These are phyloP conservation scores for Beauveria pseudobassiana DNA, from an alignment of 2,329 filamentous ascomycete genomes.

Conservation along the genomic window DNA sequence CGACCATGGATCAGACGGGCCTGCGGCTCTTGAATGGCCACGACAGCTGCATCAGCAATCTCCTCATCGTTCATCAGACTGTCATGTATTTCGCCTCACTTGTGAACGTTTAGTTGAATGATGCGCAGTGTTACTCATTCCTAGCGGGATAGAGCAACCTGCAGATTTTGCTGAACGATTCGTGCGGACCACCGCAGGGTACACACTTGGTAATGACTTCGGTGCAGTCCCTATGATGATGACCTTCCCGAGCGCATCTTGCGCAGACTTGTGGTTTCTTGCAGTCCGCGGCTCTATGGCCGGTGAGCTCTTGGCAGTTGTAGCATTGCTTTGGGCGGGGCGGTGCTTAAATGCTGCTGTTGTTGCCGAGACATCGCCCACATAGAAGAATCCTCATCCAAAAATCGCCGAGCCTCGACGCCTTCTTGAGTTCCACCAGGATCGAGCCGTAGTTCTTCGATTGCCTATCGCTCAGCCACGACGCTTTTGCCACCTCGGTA, in stretches of 20 bases:
- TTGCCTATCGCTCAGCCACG: background rate
- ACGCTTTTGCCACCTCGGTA: background rate
- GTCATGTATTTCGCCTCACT: constrained; percentile 13
- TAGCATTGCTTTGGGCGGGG: constrained; percentile 18
- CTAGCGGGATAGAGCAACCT: constrained; percentile 15
- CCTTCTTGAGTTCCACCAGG: constrained; percentile 16
- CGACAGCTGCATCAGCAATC: constrained; percentile 11
- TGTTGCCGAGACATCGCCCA: constrained; percentile 16
- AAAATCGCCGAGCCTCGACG: constrained; percentile 14
- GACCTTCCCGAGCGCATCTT: constrained; percentile 15
- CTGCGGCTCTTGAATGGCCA: constrained; percentile 15
- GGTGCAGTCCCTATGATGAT: constrained; percentile 16
- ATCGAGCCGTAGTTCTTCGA: background rate
- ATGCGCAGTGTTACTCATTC: constrained; percentile 16
- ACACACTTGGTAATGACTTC: constrained; percentile 15
- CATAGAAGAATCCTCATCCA: constrained; percentile 18
- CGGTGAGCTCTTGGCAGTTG: constrained; percentile 9
- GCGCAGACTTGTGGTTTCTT: constrained; percentile 17
- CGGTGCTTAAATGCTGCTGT: constrained; percentile 16
- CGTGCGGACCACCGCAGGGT: constrained; percentile 16
- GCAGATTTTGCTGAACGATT: constrained; percentile 19
- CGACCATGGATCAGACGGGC: constrained; percentile 12
- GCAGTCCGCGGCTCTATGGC: constrained; percentile 22
- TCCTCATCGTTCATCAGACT: constrained; percentile 17
- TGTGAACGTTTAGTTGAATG: constrained; percentile 15